Conservation (phyloP, 2,329 filamentous ascomycete genomes). For the Zymoseptoria pseudotritici region DNA sequence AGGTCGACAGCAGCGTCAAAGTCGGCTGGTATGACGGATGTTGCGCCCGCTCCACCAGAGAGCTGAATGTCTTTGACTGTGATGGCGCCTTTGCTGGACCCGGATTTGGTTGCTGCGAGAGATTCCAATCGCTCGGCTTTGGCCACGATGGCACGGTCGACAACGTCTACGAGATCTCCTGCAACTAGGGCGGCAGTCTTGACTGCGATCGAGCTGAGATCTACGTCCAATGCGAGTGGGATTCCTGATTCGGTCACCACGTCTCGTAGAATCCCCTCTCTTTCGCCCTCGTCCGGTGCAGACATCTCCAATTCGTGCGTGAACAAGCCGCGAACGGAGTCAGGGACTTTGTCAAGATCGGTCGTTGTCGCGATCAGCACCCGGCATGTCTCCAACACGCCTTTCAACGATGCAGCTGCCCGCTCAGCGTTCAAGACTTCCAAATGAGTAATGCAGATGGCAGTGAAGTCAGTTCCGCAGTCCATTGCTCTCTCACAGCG, state of each 20-base stretch:
- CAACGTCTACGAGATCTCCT: constrained; percentile 83
- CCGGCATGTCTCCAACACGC: constrained; percentile 69
- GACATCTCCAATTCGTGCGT: constrained; percentile 92
- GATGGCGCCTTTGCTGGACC: constrained; percentile 19
- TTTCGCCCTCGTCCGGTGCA: constrained; percentile 84
- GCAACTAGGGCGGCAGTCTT: constrained; percentile 95
- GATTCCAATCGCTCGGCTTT: constrained; percentile 67
- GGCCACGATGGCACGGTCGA: constrained; percentile 78
- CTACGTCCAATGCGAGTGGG: constrained; percentile 72
- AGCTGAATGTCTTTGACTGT: constrained; percentile 79
- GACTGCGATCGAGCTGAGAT: constrained; percentile 75
- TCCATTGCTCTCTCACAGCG: constrained; percentile 81
- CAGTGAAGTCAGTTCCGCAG: constrained; percentile 77
- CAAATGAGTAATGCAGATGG: constrained; percentile 78
- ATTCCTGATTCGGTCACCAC: constrained; percentile 71
- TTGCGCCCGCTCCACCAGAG: constrained; percentile 71
- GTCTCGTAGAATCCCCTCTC: constrained; percentile 75
- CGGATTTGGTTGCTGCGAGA: constrained; percentile 49
- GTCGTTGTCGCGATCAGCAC: constrained; percentile 91
- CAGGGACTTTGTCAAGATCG: constrained; percentile 88
- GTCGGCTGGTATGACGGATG: constrained; percentile 71
- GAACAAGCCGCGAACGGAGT: constrained; percentile 82
- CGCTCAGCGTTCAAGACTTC: constrained; percentile 87
- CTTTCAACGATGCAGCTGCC: constrained; percentile 76
- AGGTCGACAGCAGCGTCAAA: constrained; percentile 92